phyloP scores from a whole-genome alignment of 495 filamentous ascomycete genomes.

The Penicillium salamii region DNA sequence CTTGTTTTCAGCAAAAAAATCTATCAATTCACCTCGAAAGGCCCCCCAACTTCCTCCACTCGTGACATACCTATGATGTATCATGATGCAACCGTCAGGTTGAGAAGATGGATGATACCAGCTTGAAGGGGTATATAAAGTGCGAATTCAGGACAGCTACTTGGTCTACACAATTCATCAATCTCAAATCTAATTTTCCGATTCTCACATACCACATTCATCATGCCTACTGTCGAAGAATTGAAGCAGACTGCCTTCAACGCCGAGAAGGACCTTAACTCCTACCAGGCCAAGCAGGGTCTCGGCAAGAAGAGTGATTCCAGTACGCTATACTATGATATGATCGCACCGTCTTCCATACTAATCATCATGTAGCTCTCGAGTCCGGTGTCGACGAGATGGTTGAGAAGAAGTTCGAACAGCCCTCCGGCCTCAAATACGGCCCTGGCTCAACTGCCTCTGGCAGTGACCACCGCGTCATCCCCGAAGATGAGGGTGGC shows the following conservation, averaged over 20 bases:
- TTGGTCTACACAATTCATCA: not conserved
- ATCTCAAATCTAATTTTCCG: not conserved
- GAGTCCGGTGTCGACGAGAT: slow-evolving; percentile 54
- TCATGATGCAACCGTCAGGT: slow-evolving; percentile 28
- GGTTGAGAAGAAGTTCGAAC: slow-evolving; percentile 43
- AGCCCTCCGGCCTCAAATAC: slow-evolving; percentile 39
- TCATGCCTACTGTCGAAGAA: slow-evolving; percentile 38
- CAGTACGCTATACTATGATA: slow-evolving; percentile 28
- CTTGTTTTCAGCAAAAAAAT: slow-evolving; percentile 1
- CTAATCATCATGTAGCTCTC: slow-evolving; percentile 27
- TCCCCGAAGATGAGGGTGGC: slow-evolving; percentile 52
- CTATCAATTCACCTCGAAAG: not conserved
- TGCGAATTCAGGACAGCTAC: not conserved
- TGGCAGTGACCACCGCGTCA: slow-evolving; percentile 50
- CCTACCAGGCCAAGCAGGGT: slow-evolving; percentile 49
- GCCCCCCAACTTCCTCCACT: slow-evolving; percentile 1
- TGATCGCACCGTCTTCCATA: not conserved
- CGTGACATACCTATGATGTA: slow-evolving; percentile 44
- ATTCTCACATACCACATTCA: slow-evolving; percentile 2
- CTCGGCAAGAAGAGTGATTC: slow-evolving; percentile 41
- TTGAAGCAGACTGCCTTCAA: slow-evolving; percentile 35
- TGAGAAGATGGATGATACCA: not conserved
- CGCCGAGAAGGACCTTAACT: slow-evolving; percentile 54
- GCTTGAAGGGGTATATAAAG: slow-evolving; percentile 3
- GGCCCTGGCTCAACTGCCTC: slow-evolving; percentile 45